Conservation (phyloP, 2,329 filamentous ascomycete genomes). For the Alternaria longipes region DNA sequence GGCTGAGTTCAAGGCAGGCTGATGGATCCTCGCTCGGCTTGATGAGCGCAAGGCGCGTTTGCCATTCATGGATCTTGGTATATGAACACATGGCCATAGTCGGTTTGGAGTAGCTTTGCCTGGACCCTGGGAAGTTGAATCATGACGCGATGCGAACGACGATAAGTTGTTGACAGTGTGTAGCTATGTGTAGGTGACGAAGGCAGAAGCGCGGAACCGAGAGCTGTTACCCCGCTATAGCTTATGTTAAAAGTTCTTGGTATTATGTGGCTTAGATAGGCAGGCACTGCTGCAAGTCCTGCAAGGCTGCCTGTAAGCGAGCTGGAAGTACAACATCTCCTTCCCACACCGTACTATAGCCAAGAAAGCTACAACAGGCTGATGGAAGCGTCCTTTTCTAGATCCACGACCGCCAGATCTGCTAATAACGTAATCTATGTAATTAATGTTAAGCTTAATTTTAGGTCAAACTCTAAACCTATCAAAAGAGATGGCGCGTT, state of each 20-base stretch:
- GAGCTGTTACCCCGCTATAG: not conserved
- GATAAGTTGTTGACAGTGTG: no score
- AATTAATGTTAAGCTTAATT: no score
- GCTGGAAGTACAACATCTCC: not conserved
- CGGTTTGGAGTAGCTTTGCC: not conserved
- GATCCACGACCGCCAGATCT: no score
- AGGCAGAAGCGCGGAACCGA: not conserved
- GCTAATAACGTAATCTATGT: no score
- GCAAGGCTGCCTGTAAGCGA: not conserved
- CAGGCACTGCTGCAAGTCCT: no score
- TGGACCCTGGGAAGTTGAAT: accelerated
- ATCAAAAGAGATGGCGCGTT: no score
- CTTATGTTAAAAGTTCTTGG: not conserved
- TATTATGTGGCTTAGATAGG: not conserved
- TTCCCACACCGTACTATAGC: not conserved
- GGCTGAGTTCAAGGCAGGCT: not conserved
- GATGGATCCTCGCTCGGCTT: accelerated
- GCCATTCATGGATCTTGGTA: not conserved
- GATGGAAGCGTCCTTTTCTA: no score
- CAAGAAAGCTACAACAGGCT: no score
- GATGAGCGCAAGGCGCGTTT: not conserved
- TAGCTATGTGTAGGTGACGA: no score
- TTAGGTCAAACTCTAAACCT: no score
- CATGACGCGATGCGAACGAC: accelerated
- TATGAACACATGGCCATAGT: not conserved